phyloP scores from a whole-genome alignment of 2,329 filamentous ascomycete species.

The Magnaporthiopsis poae region DNA sequence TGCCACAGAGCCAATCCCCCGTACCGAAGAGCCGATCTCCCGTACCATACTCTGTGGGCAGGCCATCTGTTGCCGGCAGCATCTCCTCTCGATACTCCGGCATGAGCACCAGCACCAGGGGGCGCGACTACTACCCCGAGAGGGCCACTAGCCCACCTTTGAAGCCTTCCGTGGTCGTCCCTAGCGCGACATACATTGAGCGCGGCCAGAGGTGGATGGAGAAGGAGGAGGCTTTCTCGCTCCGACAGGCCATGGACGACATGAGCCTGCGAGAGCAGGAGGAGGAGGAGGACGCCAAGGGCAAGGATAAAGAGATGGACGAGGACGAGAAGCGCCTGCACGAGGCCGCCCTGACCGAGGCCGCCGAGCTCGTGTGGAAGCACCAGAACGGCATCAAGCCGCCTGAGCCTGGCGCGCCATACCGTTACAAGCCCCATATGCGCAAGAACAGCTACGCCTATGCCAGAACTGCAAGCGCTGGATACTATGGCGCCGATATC shows the following conservation, averaged over 20 bases:
- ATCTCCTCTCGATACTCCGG: conserved; percentile 40
- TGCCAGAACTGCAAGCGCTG: conserved; percentile 51
- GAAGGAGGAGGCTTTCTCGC: conserved; percentile 62
- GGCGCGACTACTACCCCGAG: conserved; percentile 44
- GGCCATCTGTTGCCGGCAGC: conserved; percentile 36
- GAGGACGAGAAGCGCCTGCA: conserved; percentile 56
- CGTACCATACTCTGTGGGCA: conserved; percentile 13
- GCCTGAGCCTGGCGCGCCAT: conserved; percentile 53
- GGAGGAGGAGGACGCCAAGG: conserved; percentile 43
- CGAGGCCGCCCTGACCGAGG: conserved; percentile 63
- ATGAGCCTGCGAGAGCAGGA: conserved; percentile 49
- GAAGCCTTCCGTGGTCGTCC: conserved; percentile 51
- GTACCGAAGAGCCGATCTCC: conserved; percentile 14
- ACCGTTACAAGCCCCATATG: conserved; percentile 58
- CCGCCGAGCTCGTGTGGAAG: conserved; percentile 68
- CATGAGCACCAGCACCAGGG: conserved; percentile 27
- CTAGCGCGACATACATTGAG: conserved; percentile 62
- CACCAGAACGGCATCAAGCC: conserved; percentile 53
- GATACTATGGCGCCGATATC: conserved; percentile 37
- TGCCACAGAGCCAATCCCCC: conserved; percentile 15
- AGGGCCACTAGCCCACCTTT: conserved; percentile 30
- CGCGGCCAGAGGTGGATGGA: conserved; percentile 69
- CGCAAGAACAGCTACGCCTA: conserved; percentile 63
- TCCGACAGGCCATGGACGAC: conserved; percentile 64
- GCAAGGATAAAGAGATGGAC: conserved; percentile 24